A percentile compares a stretch with the other conserved stretches of the same genome.
Evolutionary conservation across 2,329 filamentous ascomycete species (phyloP).

Genomic region (Cordyceps farinosa): DNA sequence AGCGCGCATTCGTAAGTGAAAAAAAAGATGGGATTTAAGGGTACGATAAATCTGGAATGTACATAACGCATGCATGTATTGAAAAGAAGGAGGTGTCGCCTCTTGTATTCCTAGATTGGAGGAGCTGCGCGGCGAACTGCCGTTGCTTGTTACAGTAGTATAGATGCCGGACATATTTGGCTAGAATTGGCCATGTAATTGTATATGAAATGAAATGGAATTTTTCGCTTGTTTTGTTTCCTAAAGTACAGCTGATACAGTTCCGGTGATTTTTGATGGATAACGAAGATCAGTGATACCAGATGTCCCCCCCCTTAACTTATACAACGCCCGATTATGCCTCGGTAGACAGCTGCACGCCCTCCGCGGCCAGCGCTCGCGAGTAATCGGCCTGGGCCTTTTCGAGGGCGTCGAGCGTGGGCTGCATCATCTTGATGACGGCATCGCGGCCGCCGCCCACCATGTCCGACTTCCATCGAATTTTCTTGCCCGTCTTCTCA

Average conservation of each 20-base stretch:
- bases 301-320: background rate
- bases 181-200: background rate
- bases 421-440: constrained; percentile 72
- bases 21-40: background rate
- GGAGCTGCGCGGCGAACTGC: background rate
- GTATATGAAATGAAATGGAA: constrained; percentile 15
- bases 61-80: background rate
- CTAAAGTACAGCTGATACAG: background rate
- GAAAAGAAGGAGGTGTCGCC: background rate
- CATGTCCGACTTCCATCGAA: constrained; percentile 63
- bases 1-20: constrained; percentile 39
- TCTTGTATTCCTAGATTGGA: constrained; percentile 9
- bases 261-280: background rate
- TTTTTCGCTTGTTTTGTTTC: background rate
- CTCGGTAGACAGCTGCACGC: constrained; percentile 47
- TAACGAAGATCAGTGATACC: background rate
- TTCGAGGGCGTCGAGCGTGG: constrained; percentile 67
- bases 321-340: constrained; percentile 19
- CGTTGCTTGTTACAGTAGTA: constrained; percentile 6
- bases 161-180: constrained; percentile 2
- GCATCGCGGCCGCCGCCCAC: constrained; percentile 72
- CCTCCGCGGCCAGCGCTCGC: constrained; percentile 64
- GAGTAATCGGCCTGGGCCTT: constrained; percentile 69
- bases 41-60: background rate
- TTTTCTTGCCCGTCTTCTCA: constrained; percentile 69